Percentiles rank a stretch among this genome's conserved stretches.
Evolutionary conservation across 2,329 filamentous ascomycete species (phyloP).

Genomic region (Fusarium incarnatum): DNA sequence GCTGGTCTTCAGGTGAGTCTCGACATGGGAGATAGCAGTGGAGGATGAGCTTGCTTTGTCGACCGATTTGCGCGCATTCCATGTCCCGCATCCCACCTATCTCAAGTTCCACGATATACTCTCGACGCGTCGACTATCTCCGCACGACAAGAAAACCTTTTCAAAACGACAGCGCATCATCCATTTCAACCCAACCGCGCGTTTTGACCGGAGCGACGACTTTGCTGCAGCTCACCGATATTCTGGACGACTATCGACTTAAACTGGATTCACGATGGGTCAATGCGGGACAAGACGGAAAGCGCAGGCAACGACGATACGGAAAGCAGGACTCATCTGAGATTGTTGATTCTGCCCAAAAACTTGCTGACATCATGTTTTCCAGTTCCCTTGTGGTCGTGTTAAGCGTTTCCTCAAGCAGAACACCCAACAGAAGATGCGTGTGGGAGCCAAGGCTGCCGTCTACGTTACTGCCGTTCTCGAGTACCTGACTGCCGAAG

Average conservation of each 20-base stretch:
- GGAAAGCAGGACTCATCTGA: conserved; percentile 20
- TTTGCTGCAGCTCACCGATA: conserved; percentile 14
- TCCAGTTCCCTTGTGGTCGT: conserved; percentile 97
- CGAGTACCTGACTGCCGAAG: conserved; percentile 97
- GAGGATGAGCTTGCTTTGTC: conserved; percentile 25
- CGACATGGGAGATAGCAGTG: conserved; percentile 4
- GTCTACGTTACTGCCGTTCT: conserved; percentile 98
- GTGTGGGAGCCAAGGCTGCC: conserved; percentile 97
- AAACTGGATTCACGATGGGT: conserved; percentile 15
- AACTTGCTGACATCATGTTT: conserved; percentile 40
- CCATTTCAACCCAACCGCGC: neutral
- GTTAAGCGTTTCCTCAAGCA: conserved; percentile 99
- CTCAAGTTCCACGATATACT: conserved; percentile 36
- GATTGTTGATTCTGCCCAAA: neutral
- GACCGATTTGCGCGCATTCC: conserved; percentile 43
- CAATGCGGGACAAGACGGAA: conserved; percentile 30
- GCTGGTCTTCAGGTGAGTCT: conserved; percentile 90
- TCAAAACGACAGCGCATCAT: conserved; percentile 21
- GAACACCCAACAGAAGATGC: conserved; percentile 99
- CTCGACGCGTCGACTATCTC: conserved; percentile 44
- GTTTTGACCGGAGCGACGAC: conserved; percentile 24
- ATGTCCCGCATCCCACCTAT: conserved; percentile 44
- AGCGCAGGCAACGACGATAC: conserved; percentile 28
- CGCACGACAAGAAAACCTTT: conserved; percentile 40
- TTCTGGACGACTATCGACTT: conserved; percentile 1